Evolutionary conservation across 1,284 basidiomycete genomes (phyloP), one percentile per base, ranked within the genome.

Genomic region (Fomitopsis palustris): DNA sequence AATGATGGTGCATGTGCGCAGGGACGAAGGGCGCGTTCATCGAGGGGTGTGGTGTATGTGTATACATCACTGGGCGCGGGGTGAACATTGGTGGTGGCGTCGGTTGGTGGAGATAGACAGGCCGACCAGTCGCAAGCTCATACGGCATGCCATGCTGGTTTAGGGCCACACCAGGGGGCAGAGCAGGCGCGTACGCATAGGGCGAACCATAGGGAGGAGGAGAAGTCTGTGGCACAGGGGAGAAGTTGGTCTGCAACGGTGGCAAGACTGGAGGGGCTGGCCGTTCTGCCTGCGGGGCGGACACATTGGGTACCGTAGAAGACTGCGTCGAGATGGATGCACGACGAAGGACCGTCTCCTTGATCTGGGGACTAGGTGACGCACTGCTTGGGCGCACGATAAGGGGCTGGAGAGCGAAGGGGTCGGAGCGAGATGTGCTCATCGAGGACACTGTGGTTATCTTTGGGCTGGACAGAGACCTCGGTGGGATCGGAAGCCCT

Each of bases 141-240:
- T 87, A 93, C 25, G 89, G 80, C 74, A 90, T 82, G 38, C 90
- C 92, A 56, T 86, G 84, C 53, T 84, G 83, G 62, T 85, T 84
- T 68, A 92, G 74, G 12, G 81, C 89, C 56, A 93, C 80, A 45
- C 92, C 92, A 12, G 84, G 89, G 17, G 92, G 90, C 9, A 92
- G 72, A 41, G 83, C 63, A 12, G 81, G 78, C 2, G 78, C 76
- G 67, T 83, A 90, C 2, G 75, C 75, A 60, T 87, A 92, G 12
- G 86, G 83, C 10, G 88, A 85, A 19, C 81, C 79, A 61, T 83
- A 89, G 2, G 49, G 49, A 19, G 79, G 77, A 27, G 85, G 82
- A 4, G 86, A 81, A 25, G 81, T 75, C 60, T 83, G 82, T 8
- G 81, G 75, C 45, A 68, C 78, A 5, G 82, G 82, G 2, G 83